Evolutionary conservation across 225 moss, liverwort and hornwort genomes (phyloP).

Genomic region (Antitrichia curtipendula): DNA sequence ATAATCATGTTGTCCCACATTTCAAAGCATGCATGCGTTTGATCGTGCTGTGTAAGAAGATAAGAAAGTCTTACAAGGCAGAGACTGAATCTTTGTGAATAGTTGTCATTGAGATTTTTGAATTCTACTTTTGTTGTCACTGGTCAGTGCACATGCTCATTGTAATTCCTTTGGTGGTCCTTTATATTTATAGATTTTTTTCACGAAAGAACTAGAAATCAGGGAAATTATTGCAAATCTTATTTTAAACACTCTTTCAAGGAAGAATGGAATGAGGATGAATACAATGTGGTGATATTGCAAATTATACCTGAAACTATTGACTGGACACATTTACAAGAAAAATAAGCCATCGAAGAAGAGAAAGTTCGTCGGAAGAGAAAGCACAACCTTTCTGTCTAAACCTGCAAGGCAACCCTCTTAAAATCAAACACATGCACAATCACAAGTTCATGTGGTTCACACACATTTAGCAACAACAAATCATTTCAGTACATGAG

Average conservation of each 20-base stretch:
- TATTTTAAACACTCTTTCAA: neutral
- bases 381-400: neutral
- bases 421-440: neutral
- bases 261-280: no score
- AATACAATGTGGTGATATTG: no score
- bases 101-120: neutral
- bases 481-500: neutral
- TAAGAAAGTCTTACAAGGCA: neutral
- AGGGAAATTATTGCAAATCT: neutral
- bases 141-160: neutral
- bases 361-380: fast-evolving
- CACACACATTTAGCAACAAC: neutral
- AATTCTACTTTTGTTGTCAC: neutral
- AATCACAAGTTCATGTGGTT: neutral
- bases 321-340: neutral
- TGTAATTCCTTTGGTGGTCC: neutral
- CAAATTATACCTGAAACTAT: neutral
- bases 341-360: neutral
- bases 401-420: fast-evolving
- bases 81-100: neutral
- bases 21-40: neutral
- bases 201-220: neutral
- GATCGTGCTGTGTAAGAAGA: neutral
- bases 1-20: neutral
- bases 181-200: neutral